A percentile compares a stretch with the other conserved stretches of the same genome.
Conservation (phyloP, 176 grass and related monocot genomes). For the Bolboschoenus planiculmis region DNA sequence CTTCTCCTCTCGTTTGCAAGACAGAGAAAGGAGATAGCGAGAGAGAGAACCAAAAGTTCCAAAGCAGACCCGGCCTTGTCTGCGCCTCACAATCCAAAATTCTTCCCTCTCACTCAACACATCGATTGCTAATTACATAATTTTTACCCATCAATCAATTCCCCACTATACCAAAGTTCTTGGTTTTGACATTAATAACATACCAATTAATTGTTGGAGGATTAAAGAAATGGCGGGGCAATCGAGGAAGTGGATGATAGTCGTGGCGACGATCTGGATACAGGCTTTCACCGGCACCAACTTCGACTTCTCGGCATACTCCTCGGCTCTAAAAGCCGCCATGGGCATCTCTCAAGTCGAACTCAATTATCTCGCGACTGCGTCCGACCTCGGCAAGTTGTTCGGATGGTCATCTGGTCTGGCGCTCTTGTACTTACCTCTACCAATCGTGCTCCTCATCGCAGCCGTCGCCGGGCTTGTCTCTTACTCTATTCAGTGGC, state of each 20-base stretch:
- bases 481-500: conserved; percentile 55
- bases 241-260: conserved; percentile 59
- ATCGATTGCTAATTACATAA: not conserved
- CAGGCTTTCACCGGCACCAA: conserved; percentile 93
- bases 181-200: not conserved
- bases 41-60: not conserved
- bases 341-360: conserved; percentile 66
- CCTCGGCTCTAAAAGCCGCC: conserved; percentile 54
- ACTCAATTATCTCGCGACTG: conserved; percentile 78
- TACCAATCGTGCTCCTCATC: conserved; percentile 52
- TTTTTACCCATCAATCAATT: not conserved
- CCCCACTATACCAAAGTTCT: not conserved
- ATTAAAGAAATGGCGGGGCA: not conserved
- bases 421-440: conserved; percentile 57
- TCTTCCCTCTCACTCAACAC: not conserved
- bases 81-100: not conserved
- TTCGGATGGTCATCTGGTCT: conserved; percentile 81
- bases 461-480: conserved; percentile 49
- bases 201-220: too few relatives aligned
- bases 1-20: not conserved
- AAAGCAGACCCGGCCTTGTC: not conserved
- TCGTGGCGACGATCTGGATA: conserved; percentile 70
- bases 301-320: conserved; percentile 97
- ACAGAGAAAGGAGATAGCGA: conserved; percentile 7
- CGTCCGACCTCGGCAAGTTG: conserved; percentile 84